A percentile compares a stretch with the other conserved stretches of the same genome.
phyloP scores from a whole-genome alignment of 148 eudicot species.

The Rhododendron simsii region DNA sequence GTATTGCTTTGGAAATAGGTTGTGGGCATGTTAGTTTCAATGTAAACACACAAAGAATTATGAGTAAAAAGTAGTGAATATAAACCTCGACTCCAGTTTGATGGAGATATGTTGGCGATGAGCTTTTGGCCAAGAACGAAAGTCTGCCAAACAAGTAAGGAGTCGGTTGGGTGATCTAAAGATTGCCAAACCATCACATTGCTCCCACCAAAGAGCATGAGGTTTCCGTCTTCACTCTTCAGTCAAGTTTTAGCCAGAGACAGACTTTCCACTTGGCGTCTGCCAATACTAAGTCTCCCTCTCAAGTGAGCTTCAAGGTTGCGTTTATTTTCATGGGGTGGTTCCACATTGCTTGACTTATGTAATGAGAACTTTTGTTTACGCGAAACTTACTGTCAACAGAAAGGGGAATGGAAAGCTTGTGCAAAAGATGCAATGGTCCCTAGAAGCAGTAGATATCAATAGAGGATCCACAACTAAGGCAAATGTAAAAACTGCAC shows the following conservation, averaged over 20 bases:
- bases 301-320: slow-evolving; percentile 16
- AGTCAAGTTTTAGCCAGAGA: slow-evolving; percentile 24
- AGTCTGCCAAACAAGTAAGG: slow-evolving; percentile 25
- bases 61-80: neutral
- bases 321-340: slow-evolving; percentile 13
- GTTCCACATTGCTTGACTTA: neutral
- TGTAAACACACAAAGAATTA: neutral
- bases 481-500: neutral
- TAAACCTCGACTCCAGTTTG: slow-evolving; percentile 18
- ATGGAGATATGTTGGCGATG: slow-evolving; percentile 10
- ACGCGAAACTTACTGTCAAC: neutral
- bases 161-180: neutral
- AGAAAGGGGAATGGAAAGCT: neutral
- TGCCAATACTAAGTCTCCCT: slow-evolving; percentile 23
- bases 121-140: slow-evolving; percentile 19
- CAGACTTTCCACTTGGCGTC: slow-evolving; percentile 15
- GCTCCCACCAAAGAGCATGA: too few relatives aligned
- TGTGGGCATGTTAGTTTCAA: slow-evolving; percentile 10
- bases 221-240: neutral
- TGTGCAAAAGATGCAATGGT: neutral
- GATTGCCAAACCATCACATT: neutral
- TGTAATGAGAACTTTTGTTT: neutral
- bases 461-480: neutral
- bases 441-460: neutral
- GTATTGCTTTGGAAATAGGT: neutral